Conservation (phyloP, 768 basidiomycete species). For the Pluteus cervinus region DNA sequence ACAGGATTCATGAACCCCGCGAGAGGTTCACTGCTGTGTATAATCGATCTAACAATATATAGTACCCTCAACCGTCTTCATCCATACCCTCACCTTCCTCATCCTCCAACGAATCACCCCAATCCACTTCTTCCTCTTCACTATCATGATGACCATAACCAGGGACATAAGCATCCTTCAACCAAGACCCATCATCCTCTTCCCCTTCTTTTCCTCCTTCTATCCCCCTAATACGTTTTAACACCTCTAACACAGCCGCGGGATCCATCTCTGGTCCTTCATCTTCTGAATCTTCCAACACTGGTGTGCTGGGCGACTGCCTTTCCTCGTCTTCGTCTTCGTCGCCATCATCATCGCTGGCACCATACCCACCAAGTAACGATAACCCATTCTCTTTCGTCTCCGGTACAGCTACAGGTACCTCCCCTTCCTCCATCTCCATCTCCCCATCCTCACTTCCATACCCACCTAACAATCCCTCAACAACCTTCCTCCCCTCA, state of each 20-base stretch:
- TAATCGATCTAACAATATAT: not conserved
- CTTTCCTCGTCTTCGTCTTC: conserved; percentile 5
- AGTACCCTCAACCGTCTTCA: conserved; percentile 31
- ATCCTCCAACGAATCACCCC: conserved; percentile 32
- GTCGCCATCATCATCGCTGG: conserved; percentile 44
- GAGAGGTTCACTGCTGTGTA: not conserved
- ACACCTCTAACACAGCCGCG: conserved; percentile 33
- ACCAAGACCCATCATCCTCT: too few species aligned
- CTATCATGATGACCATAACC: too few species aligned
- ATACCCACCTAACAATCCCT: conserved; percentile 61
- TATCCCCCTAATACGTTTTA: conserved; percentile 28
- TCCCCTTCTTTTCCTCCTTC: conserved; percentile 20
- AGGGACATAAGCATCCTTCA: too few species aligned
- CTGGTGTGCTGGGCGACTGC: too few species aligned
- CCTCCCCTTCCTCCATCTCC: conserved; percentile 45
- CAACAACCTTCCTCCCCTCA: conserved; percentile 48
- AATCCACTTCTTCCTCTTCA: conserved; percentile 37
- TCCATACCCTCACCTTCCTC: conserved; percentile 34
- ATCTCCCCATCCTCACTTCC: conserved; percentile 45
- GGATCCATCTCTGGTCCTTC: conserved; percentile 37
- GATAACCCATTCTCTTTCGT: conserved; percentile 27
- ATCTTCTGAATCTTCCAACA: too few species aligned
- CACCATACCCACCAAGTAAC: conserved; percentile 39
- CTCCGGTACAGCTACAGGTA: conserved; percentile 12
- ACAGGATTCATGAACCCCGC: conserved; percentile 48